Evolutionary conservation across 1,284 basidiomycete genomes (phyloP), one percentile per base, ranked within the genome.

Genomic region (Cryptococcus sp.): DNA sequence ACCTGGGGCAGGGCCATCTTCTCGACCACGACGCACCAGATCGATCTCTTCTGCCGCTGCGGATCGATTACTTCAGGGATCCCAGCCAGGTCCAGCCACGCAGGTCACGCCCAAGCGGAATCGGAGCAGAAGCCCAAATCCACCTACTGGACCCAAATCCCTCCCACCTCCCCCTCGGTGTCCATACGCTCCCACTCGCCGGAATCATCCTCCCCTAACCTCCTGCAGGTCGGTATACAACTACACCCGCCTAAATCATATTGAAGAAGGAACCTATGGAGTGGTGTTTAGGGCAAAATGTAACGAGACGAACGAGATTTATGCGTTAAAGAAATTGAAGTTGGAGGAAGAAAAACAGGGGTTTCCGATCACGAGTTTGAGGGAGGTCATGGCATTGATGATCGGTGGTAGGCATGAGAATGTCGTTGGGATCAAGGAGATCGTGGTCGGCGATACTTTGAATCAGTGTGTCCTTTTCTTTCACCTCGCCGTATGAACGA

Each of bases 191-290:
- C 91, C 90, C 1, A 82, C 81, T 34, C 80, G 91, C 52, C 85
- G 81, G 2, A 74, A 77, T 2, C 88, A 94, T 69, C 90, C 89
- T 21, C 78, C 84, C 0, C 81, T 94, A 34, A 71, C 80, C 31
- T 83, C 89, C 0, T 93, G 92, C 36, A 84, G 92, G 19, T 92
- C 90, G 2, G 92, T 96, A 3, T 93, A 91, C 75, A 85, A 81
- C 66, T 96, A 94, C 73, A 91, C 96, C 66, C 79, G 89, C 13
- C 79, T 99, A 36, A 99, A 99, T 73, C 91, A 97, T 64, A 99
- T 99, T 65, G 96, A 99, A 76, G 96, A 99, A 77, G 96, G 96
- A 1, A 93, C 93, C 0, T 99, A 99, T 67, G 96, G 96, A 16
- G 85, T 99, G 41, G 96, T 99, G 13, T 98, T 92, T 64, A 86